Evolutionary conservation across 2,329 filamentous ascomycete genomes (phyloP).

Genomic region (Fusarium penzigii): DNA sequence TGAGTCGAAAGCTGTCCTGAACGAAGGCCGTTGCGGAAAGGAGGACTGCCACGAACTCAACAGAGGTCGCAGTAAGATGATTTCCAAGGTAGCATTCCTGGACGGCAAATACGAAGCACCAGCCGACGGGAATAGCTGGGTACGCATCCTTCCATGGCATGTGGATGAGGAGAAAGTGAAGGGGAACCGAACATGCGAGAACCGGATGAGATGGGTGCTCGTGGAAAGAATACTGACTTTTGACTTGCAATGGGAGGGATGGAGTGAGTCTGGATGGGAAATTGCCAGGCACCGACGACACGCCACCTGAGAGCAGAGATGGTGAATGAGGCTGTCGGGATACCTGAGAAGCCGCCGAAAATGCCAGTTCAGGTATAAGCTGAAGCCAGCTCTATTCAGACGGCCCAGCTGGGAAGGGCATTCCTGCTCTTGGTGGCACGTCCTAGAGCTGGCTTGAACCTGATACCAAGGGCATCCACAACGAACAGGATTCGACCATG

Average conservation of each 20-base stretch:
- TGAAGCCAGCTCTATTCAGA: too few relatives aligned
- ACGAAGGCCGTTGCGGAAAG: conserved; percentile 38
- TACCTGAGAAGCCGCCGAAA: too few relatives aligned
- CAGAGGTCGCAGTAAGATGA: conserved; percentile 36
- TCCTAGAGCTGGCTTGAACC: too few relatives aligned
- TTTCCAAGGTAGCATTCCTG: conserved; percentile 41
- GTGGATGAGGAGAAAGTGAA: conserved; percentile 27
- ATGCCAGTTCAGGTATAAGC: too few relatives aligned
- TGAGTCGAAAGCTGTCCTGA: conserved; percentile 35
- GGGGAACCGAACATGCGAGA: conserved; percentile 30
- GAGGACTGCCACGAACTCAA: conserved; percentile 38
- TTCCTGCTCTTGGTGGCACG: too few relatives aligned
- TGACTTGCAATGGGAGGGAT: conserved; percentile 38
- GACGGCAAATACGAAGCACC: conserved; percentile 35
- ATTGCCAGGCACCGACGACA: conserved; percentile 15
- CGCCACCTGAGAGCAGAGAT: not conserved
- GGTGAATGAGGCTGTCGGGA: conserved; percentile 2
- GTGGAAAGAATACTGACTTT: conserved; percentile 41
- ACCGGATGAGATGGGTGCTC: conserved; percentile 40
- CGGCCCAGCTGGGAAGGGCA: too few relatives aligned
- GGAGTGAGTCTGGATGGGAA: conserved; percentile 30
- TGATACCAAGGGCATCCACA: too few relatives aligned
- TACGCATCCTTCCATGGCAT: conserved; percentile 36
- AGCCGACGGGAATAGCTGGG: conserved; percentile 31
- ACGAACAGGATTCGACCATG: too few relatives aligned